These are phyloP conservation scores for Mycosarcoma maydis DNA, from an alignment of 1,284 basidiomycete species.

Conservation along the genomic window DNA sequence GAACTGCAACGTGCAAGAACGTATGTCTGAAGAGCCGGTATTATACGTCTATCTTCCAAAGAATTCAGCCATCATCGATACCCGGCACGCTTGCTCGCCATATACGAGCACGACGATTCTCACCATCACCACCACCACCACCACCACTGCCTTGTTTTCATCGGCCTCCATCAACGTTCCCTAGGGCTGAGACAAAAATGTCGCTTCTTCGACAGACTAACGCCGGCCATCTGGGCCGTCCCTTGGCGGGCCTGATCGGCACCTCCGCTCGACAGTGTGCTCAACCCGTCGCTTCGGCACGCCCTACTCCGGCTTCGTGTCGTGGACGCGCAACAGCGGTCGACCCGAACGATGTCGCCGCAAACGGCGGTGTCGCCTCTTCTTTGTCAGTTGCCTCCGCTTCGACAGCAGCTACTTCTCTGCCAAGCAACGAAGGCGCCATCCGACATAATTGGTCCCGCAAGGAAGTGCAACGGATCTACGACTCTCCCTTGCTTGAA, in stretches of 20 bases:
- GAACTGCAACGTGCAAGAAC: too few species aligned
- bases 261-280: slow-evolving; percentile 24
- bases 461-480: slow-evolving; percentile 59
- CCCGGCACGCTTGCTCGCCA: too few species aligned
- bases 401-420: not conserved
- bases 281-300: slow-evolving; percentile 14
- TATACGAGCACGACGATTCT: too few species aligned
- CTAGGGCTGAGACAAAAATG: slow-evolving; percentile 7
- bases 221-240: slow-evolving; percentile 21
- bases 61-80: not conserved
- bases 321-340: slow-evolving; percentile 49
- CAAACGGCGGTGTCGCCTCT: slow-evolving; percentile 14
- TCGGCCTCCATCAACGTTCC: not conserved
- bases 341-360: slow-evolving; percentile 36
- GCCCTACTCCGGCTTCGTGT: slow-evolving; percentile 20
- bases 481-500: slow-evolving; percentile 63
- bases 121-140: not conserved
- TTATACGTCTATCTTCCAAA: slow-evolving; percentile 3
- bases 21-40: too few species aligned
- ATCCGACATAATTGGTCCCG: slow-evolving; percentile 60
- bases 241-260: slow-evolving; percentile 20
- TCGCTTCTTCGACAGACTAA: slow-evolving; percentile 41
- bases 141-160: not conserved
- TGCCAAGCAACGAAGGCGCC: slow-evolving; percentile 20
- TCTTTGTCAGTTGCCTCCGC: slow-evolving; percentile 8